phyloP scores from a whole-genome alignment of 352 stramenopile genomes.

The Phytophthora hibernalis region DNA sequence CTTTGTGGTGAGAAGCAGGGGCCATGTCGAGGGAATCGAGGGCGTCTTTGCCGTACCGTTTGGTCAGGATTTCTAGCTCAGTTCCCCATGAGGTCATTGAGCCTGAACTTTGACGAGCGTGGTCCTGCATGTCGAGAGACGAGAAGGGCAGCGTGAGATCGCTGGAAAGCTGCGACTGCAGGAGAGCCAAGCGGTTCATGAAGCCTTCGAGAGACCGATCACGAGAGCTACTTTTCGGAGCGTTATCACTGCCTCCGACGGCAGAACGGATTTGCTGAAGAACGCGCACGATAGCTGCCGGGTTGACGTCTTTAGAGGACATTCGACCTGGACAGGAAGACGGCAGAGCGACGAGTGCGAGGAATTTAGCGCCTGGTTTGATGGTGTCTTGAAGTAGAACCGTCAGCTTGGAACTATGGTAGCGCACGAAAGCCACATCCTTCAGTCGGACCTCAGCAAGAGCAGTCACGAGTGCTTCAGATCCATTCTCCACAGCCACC shows the following conservation, averaged over 20 bases:
- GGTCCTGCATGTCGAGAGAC: conserved; percentile 53
- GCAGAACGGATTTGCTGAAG: conserved; percentile 56
- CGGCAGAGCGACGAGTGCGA: conserved; percentile 50
- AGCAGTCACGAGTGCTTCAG: conserved; percentile 59
- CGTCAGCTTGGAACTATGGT: conserved; percentile 83
- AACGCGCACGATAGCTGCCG: conserved; percentile 41
- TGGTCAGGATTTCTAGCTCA: conserved; percentile 64
- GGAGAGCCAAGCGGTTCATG: conserved; percentile 65
- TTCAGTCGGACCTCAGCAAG: conserved; percentile 63
- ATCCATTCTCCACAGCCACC: conserved; percentile 67
- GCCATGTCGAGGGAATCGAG: conserved; percentile 23
- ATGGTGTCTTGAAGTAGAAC: conserved; percentile 80
- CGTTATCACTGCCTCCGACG: conserved; percentile 30
- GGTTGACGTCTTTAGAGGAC: conserved; percentile 15
- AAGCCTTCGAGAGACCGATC: conserved; percentile 72
- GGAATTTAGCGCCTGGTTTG: conserved; percentile 66
- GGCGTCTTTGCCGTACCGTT: conserved; percentile 50
- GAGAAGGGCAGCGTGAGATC: conserved; percentile 49
- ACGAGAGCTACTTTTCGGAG: conserved; percentile 14
- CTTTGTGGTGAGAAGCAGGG: conserved; percentile 7
- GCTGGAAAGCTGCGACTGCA: conserved; percentile 24
- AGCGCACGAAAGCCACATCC: conserved; percentile 67
- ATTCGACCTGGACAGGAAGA: conserved; percentile 14
- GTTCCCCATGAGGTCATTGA: conserved; percentile 40
- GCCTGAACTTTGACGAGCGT: conserved; percentile 15